Evolutionary conservation across 441 rosid species (phyloP), one percentile per base, ranked within the genome.

Genomic region (Theobroma grandiflorum): DNA sequence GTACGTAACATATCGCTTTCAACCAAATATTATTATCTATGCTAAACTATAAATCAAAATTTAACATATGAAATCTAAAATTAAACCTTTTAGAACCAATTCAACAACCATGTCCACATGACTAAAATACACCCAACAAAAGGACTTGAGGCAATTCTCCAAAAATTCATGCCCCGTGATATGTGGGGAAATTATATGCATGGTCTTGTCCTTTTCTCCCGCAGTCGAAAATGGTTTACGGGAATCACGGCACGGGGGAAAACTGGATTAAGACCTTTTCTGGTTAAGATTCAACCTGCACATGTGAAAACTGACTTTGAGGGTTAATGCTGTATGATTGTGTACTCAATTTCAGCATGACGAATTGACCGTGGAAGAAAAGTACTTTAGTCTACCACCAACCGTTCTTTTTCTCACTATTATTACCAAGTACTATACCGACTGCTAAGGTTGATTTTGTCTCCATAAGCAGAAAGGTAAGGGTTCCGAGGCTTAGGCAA

Each of bases 1-100:
- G 79, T 55, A 71, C 78, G 65, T 74, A 52, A 37, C 3, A 49
- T 67, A 59, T 85, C 83, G 74, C 79, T 82, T 75, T 84, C 91
- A 53, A 61, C 50, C 2, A 58, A 63, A 35, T 50, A 45, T 15
- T 10, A 47, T 31, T 2, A 15, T 26, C 31, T 26, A 26, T 26
- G 31, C 31, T 26, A 26, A 26, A 26, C 31, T 26, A 26, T 26
- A 26, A 26, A 26, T 26, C 31, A 26, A 26, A 26, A 26, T 26
- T 6, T 15, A 26, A 70, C 20, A 15, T 70, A 49, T 31, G 26
- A 33, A 53, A 20, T 72, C 8, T 37, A 43, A n/a, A 53, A 50
- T 18, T 33, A 50, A 35, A 31, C 8, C 26, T 45, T 35, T 43
- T 4, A 11, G 26, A 63, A 42, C 22, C 69, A 40, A 22, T 72